Conservation (phyloP, 805 yeast species). For the Wickerhamiella vanderwaltii region DNA sequence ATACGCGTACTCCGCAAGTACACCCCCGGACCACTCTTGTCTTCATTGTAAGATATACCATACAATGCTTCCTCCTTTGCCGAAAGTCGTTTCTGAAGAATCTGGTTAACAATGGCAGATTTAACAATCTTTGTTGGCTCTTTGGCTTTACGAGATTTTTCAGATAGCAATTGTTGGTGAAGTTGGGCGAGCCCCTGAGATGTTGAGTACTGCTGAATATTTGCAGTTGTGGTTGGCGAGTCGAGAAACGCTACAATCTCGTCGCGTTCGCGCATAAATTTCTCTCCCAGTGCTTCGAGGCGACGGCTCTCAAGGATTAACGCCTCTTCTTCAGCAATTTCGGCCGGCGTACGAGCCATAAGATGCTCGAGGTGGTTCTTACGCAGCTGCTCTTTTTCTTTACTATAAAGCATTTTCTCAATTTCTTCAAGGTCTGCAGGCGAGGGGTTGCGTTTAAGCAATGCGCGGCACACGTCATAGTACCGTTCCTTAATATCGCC, state of each 20-base stretch:
- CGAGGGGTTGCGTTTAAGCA: conserved; percentile 35
- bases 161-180: conserved; percentile 64
- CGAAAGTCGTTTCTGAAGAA: conserved; percentile 44
- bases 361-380: conserved; percentile 69
- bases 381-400: conserved; percentile 61
- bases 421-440: conserved; percentile 42
- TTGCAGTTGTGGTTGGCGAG: conserved; percentile 61
- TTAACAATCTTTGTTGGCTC: conserved; percentile 9
- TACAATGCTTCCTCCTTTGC: conserved; percentile 71
- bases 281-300: conserved; percentile 84
- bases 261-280: conserved; percentile 72
- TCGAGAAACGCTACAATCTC: conserved; percentile 67
- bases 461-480: conserved; percentile 51
- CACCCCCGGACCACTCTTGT: conserved; percentile 53
- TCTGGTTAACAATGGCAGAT: conserved; percentile 21
- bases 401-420: conserved; percentile 55
- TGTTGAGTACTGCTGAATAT: conserved; percentile 62
- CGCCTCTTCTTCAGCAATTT: conserved; percentile 95
- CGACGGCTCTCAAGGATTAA: conserved; percentile 84
- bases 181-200: conserved; percentile 85
- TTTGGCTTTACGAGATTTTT: conserved; percentile 36
- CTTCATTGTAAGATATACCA: conserved; percentile 63
- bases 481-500: conserved; percentile 81
- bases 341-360: conserved; percentile 81
- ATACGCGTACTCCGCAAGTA: conserved; percentile 67